A percentile compares a stretch with the other conserved stretches of the same genome.
Conservation (phyloP, 352 stramenopile genomes). For the Achlya hypogyna region DNA sequence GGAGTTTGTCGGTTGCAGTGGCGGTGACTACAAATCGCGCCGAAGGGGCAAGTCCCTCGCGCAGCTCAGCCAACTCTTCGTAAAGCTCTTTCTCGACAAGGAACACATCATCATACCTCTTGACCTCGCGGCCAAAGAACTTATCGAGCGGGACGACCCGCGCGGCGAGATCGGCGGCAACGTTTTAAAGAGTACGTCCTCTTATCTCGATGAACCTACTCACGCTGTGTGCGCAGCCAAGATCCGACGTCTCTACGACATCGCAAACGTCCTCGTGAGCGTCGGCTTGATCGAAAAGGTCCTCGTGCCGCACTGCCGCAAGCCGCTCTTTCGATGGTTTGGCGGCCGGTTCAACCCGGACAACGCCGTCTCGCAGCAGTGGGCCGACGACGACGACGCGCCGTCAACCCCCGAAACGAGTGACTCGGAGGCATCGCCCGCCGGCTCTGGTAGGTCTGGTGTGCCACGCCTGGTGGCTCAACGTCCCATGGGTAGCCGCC, state of each 20-base stretch:
- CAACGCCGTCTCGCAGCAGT: not conserved
- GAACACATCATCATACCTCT: conserved; percentile 89
- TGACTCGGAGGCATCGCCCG: conserved; percentile 14
- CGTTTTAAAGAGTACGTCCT: conserved; percentile 66
- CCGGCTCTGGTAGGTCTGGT: too few species aligned
- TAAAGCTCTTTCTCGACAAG: conserved; percentile 91
- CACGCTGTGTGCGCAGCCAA: conserved; percentile 51
- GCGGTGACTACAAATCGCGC: conserved; percentile 50
- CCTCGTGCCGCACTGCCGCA: conserved; percentile 69
- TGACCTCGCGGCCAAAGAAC: conserved; percentile 88
- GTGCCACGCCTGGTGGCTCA: not conserved
- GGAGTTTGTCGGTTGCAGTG: conserved; percentile 23
- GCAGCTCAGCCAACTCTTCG: conserved; percentile 90
- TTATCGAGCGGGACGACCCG: conserved; percentile 81
- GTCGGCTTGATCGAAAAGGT: conserved; percentile 89
- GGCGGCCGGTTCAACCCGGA: conserved; percentile 17
- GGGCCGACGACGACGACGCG: conserved; percentile 6
- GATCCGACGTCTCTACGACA: conserved; percentile 95
- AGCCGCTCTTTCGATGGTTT: conserved; percentile 76
- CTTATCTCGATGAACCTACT: not conserved
- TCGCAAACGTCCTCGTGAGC: conserved; percentile 93
- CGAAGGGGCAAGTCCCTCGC: conserved; percentile 81
- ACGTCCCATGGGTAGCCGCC: not conserved
- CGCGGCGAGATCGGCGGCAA: conserved; percentile 23
- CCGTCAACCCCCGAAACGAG: not conserved